A percentile compares a stretch with the other conserved stretches of the same genome.
Conservation (phyloP, 164 flowering plant genomes). For the Stephania yunnanensis region DNA sequence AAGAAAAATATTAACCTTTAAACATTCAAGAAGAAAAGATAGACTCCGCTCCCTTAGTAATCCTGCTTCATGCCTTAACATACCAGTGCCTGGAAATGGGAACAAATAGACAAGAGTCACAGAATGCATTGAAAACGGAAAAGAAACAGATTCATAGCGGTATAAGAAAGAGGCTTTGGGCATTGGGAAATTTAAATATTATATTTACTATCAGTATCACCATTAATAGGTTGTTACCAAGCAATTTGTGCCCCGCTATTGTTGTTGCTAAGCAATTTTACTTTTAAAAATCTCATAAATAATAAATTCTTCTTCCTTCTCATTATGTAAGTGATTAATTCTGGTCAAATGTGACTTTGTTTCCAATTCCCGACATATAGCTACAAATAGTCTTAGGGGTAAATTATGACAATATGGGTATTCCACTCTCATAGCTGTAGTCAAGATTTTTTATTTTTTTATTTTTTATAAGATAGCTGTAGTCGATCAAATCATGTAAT, state of each 20-base stretch:
- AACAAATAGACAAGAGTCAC: neutral
- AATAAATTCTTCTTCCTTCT: too few species aligned
- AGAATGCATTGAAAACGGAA: neutral
- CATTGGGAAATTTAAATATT: neutral
- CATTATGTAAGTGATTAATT: too few species aligned
- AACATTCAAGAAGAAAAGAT: slow-evolving; percentile 5
- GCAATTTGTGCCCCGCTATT: neutral
- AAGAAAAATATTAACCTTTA: slow-evolving; percentile 1
- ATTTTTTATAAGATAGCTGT: too few species aligned
- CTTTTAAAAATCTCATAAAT: neutral
- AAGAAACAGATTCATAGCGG: neutral
- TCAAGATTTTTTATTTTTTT: too few species aligned
- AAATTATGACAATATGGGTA: too few species aligned
- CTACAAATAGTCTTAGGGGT: too few species aligned
- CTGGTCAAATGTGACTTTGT: too few species aligned
- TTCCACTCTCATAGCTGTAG: too few species aligned
- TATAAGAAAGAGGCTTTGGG: too few species aligned
- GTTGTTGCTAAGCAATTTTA: neutral
- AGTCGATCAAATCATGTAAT: too few species aligned
- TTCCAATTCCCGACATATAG: too few species aligned
- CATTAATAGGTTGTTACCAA: neutral
- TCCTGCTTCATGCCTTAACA: slow-evolving; percentile 7
- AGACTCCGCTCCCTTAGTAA: slow-evolving; percentile 1
- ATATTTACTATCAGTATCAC: neutral
- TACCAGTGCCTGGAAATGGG: slow-evolving; percentile 8